Conservation (phyloP, 108 stramenopile genomes). For the Aurantiochytrium sp. region DNA sequence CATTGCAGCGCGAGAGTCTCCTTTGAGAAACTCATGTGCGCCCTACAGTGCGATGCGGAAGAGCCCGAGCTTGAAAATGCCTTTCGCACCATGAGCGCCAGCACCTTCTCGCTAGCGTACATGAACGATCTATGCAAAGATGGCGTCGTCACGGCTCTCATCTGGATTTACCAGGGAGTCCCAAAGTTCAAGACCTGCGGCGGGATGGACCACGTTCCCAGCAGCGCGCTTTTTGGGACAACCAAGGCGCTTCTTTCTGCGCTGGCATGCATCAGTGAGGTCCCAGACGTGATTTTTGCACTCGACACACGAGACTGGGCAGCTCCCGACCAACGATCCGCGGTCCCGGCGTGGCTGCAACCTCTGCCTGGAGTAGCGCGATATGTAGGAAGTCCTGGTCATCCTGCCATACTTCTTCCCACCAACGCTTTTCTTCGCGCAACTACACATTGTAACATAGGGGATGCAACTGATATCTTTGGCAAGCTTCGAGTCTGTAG, state of each 20-base stretch:
- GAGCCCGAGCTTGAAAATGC: background rate
- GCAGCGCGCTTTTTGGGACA: background rate
- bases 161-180: background rate
- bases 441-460: background rate
- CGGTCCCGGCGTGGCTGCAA: background rate
- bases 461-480: background rate
- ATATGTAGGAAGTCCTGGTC: background rate
- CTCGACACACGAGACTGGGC: slow-evolving; percentile 4
- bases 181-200: background rate
- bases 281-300: background rate
- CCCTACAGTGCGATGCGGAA: background rate
- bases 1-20: background rate
- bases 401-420: background rate
- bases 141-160: background rate
- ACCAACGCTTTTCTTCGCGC: background rate
- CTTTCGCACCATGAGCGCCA: background rate
- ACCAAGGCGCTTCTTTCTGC: background rate
- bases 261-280: background rate
- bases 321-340: background rate
- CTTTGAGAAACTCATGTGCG: background rate
- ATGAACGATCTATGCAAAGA: background rate
- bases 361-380: background rate
- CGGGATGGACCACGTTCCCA: background rate
- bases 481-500: background rate
- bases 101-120: background rate